phyloP scores from a whole-genome alignment of 352 stramenopile species.

The Globisporangium sylvaticum region DNA sequence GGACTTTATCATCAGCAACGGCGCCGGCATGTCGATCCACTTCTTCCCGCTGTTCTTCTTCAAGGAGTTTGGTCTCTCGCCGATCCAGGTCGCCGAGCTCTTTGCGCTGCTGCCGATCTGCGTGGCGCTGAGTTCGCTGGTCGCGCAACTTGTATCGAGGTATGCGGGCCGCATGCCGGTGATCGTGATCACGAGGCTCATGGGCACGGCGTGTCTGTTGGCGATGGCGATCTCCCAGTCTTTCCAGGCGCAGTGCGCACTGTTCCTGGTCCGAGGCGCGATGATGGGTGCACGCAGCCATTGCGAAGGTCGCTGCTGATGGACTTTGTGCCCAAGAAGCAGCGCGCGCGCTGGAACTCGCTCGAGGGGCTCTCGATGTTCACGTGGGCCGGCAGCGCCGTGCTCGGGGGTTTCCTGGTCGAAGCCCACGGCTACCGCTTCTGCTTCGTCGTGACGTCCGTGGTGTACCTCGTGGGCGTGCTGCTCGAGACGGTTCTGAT shows the following conservation, averaged over 20 bases:
- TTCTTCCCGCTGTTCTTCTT: conserved; percentile 71
- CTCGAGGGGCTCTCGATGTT: conserved; percentile 62
- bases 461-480: conserved; percentile 43
- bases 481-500: conserved; percentile 52
- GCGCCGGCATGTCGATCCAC: conserved; percentile 46
- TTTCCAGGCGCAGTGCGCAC: conserved; percentile 27
- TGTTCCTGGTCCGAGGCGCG: conserved; percentile 50
- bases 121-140: conserved; percentile 36
- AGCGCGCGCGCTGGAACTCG: conserved; percentile 68
- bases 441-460: conserved; percentile 53
- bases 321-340: conserved; percentile 61
- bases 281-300: conserved; percentile 63
- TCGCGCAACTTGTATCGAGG: conserved; percentile 39
- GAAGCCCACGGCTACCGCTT: conserved; percentile 58
- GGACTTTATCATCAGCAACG: conserved; percentile 71
- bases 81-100: conserved; percentile 51
- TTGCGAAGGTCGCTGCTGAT: conserved; percentile 68
- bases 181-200: conserved; percentile 37
- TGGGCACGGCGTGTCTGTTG: conserved; percentile 40
- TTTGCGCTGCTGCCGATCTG: conserved; percentile 51
- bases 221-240: conserved; percentile 38
- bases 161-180: conserved; percentile 46
- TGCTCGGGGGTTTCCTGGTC: conserved; percentile 59
- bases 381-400: conserved; percentile 57
- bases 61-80: conserved; percentile 46